phyloP scores from a whole-genome alignment of 352 stramenopile genomes.

The Phytophthora pinifolia region DNA sequence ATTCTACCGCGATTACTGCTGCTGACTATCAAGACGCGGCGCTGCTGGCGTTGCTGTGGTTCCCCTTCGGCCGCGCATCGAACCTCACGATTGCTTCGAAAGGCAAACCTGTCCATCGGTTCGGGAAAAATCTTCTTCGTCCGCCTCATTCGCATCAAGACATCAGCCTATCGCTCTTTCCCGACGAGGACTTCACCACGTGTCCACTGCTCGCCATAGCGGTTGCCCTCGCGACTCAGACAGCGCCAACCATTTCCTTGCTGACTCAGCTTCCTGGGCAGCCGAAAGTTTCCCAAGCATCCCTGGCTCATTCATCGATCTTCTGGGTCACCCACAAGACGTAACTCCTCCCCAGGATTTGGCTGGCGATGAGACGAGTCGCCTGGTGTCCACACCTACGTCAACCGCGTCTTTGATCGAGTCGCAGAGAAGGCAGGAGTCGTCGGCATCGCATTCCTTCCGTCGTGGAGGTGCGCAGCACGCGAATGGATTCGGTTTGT shows the following conservation, averaged over 20 bases:
- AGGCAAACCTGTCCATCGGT: too few species aligned
- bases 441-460: conserved; percentile 28
- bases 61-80: too few species aligned
- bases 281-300: neutral
- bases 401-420: conserved; percentile 17
- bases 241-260: conserved; percentile 1
- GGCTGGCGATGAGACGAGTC: neutral
- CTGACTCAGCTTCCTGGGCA: conserved; percentile 14
- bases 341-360: neutral
- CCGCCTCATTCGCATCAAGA: too few species aligned
- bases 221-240: conserved; percentile 4
- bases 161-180: too few species aligned
- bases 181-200: conserved; percentile 3
- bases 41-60: too few species aligned
- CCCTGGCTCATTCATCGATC: conserved; percentile 6
- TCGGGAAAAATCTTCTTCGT: too few species aligned
- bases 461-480: conserved; percentile 17
- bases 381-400: conserved; percentile 6
- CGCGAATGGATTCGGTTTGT: conserved; percentile 4
- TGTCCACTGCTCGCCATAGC: conserved; percentile 25
- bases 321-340: neutral
- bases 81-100: too few species aligned
- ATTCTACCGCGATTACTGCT: too few species aligned
- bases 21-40: too few species aligned
- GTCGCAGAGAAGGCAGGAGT: conserved; percentile 12